Evolutionary conservation across 2,329 filamentous ascomycete genomes (phyloP).

Genomic region (Falciphora oryzae): DNA sequence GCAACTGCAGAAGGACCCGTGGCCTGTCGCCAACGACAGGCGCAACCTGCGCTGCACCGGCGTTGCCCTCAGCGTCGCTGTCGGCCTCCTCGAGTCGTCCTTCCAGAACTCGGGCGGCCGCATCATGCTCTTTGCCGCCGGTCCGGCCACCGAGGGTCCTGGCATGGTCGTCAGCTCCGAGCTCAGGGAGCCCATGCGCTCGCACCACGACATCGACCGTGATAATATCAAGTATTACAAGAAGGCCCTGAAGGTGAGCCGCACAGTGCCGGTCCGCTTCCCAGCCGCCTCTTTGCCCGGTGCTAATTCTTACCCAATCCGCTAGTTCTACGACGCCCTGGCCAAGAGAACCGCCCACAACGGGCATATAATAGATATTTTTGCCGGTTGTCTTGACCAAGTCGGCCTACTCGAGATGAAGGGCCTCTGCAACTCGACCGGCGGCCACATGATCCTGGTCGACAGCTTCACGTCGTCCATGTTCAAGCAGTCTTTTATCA

Average conservation of each 20-base stretch:
- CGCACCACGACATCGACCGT: slow-evolving; percentile 96
- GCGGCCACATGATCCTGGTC: slow-evolving; percentile 95
- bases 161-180: slow-evolving; percentile 96
- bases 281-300: neutral
- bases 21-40: slow-evolving; percentile 92
- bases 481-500: slow-evolving; percentile 98
- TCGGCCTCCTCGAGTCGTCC: slow-evolving; percentile 85
- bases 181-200: slow-evolving; percentile 91
- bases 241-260: slow-evolving; percentile 85
- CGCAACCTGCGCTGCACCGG: slow-evolving; percentile 88
- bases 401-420: slow-evolving; percentile 98
- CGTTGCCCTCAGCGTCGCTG: slow-evolving; percentile 91
- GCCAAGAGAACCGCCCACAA: slow-evolving; percentile 95
- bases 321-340: slow-evolving; percentile 85
- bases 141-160: slow-evolving; percentile 90
- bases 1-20: slow-evolving; percentile 92
- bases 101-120: slow-evolving; percentile 94
- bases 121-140: slow-evolving; percentile 96
- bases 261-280: neutral
- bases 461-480: slow-evolving; percentile 98
- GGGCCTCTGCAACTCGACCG: slow-evolving; percentile 89
- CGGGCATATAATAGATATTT: slow-evolving; percentile 95
- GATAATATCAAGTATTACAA: slow-evolving; percentile 99
- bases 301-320: slow-evolving; percentile 20
- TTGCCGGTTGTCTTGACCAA: slow-evolving; percentile 94